Evolutionary conservation across 148 eudicot genomes (phyloP).

Genomic region (Silene conica): DNA sequence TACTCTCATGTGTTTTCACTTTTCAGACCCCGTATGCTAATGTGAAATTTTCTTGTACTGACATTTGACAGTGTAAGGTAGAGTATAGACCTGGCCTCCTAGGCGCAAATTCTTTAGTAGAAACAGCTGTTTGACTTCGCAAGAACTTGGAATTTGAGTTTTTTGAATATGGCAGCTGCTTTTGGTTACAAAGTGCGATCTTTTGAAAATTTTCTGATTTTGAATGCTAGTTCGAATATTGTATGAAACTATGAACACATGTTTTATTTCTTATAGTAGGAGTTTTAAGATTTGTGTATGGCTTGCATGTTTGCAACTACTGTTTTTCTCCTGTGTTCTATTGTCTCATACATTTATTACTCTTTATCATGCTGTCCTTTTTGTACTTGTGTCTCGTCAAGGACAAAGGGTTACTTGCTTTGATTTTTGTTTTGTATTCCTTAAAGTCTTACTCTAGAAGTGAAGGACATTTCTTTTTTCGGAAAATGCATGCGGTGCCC

Average conservation of each 20-base stretch:
- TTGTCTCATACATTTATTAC: neutral
- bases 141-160: neutral
- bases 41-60: neutral
- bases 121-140: conserved; percentile 4
- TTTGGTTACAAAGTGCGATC: neutral
- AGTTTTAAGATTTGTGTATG: neutral
- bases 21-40: neutral
- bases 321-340: neutral
- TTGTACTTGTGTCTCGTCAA: neutral
- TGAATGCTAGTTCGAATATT: neutral
- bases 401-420: neutral
- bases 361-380: neutral
- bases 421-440: neutral
- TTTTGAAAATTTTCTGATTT: neutral
- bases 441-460: neutral
- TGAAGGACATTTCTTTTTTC: neutral
- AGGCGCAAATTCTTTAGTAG: neutral
- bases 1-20: conserved; percentile 1
- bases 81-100: neutral
- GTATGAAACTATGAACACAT: neutral
- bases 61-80: conserved; percentile 3
- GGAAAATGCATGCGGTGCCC: too few relatives aligned
- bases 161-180: neutral
- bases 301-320: neutral
- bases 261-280: neutral